phyloP scores from a whole-genome alignment of 176 grass and related monocot species.

The Aegilops umbellulata region DNA sequence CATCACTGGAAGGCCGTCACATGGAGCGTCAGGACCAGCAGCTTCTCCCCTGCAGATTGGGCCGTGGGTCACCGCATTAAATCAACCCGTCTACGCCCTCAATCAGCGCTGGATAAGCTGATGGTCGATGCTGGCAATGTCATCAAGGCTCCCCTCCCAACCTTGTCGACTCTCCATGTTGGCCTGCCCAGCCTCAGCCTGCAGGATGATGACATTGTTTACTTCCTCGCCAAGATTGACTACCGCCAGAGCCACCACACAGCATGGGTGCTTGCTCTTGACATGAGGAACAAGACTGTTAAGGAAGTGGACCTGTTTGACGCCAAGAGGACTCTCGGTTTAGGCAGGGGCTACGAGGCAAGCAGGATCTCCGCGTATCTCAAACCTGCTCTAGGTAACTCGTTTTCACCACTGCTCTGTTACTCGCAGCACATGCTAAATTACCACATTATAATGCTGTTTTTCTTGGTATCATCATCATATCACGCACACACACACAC shows the following conservation, averaged over 20 bases:
- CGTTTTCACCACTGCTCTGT: not conserved
- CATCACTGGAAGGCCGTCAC: not conserved
- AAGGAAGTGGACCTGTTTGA: not conserved
- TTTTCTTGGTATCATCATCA: not conserved
- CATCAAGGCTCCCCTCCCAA: not conserved
- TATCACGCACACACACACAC: not conserved
- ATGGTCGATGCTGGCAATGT: not conserved
- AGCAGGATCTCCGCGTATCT: not conserved
- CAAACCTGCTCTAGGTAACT: not conserved
- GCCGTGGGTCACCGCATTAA: not conserved
- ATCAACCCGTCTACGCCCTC: not conserved
- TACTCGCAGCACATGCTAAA: not conserved
- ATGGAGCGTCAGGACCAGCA: not conserved
- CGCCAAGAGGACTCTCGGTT: not conserved
- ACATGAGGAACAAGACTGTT: not conserved
- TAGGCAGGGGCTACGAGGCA: not conserved
- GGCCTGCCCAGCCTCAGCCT: constrained; percentile 1
- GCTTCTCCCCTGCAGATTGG: not conserved
- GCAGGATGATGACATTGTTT: not conserved
- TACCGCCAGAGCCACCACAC: not conserved
- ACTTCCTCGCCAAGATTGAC: not conserved
- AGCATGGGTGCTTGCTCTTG: constrained; percentile 6
- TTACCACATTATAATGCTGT: not conserved
- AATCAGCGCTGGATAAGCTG: not conserved
- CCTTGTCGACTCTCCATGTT: not conserved